phyloP scores from a whole-genome alignment of 192 early-diverging fungal species.

The Entomortierella chlamydospora region DNA sequence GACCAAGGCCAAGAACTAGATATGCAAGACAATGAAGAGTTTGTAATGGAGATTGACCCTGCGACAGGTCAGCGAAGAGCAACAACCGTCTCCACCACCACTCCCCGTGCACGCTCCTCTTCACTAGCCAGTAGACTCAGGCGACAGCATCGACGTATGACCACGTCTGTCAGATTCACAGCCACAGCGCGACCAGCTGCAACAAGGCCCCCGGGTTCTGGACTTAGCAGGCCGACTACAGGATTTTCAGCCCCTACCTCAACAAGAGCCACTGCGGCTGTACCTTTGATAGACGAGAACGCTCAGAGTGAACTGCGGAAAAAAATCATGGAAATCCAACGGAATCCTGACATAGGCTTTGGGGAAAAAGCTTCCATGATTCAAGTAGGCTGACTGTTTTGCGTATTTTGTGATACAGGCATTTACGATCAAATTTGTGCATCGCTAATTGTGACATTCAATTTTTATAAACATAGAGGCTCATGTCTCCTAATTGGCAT shows the following conservation, averaged over 20 bases:
- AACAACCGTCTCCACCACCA: neutral
- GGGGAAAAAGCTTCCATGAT: conserved; percentile 77
- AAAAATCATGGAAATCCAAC: conserved; percentile 76
- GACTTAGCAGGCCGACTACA: neutral
- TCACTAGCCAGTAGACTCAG: conserved; percentile 17
- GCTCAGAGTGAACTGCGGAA: conserved; percentile 62
- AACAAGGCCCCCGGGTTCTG: neutral
- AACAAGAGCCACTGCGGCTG: neutral
- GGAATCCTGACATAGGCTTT: conserved; percentile 57
- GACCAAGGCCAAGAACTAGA: neutral
- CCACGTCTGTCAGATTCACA: neutral
- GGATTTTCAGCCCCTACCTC: neutral
- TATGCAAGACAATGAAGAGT: conserved; percentile 5
- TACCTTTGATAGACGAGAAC: conserved; percentile 33
- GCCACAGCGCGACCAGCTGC: neutral
- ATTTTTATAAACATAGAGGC: too few species aligned
- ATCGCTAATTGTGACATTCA: too few species aligned
- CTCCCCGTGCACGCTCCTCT: neutral
- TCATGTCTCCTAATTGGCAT: conserved; percentile 67
- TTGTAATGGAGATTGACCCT: conserved; percentile 26
- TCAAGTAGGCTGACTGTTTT: conserved; percentile 64
- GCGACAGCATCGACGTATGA: conserved; percentile 37
- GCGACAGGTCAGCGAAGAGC: conserved; percentile 23
- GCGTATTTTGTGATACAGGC: too few species aligned
- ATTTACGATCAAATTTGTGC: neutral